These are phyloP conservation scores for Dictyostelium gargantuum DNA, from an alignment of 208 protist species.

Conservation along the genomic window DNA sequence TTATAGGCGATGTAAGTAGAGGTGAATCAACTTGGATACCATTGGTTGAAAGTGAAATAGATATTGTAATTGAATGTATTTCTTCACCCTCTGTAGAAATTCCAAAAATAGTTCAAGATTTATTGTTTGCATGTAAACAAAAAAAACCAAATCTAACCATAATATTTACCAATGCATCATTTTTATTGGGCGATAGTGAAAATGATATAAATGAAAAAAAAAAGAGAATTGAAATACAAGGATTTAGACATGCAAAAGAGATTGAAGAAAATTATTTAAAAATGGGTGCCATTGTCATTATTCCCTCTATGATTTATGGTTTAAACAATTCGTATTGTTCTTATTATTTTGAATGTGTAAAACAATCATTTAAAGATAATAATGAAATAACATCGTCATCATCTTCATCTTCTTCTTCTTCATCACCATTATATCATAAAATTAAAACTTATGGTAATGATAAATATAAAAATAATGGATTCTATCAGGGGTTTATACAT, in stretches of 20 bases:
- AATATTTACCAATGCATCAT: constrained; percentile 8
- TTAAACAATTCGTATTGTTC: background rate
- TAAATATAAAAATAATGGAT: background rate
- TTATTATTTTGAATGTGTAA: background rate
- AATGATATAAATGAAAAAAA: background rate
- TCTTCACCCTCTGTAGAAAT: background rate
- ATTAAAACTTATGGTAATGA: background rate
- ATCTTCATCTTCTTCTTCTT: no score
- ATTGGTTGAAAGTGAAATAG: background rate
- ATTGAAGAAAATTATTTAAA: background rate
- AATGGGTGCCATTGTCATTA: constrained; percentile 27
- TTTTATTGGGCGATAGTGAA: background rate
- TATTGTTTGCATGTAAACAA: background rate
- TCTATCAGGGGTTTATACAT: constrained; percentile 12
- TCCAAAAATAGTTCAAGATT: background rate
- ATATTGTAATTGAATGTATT: background rate
- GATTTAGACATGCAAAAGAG: background rate
- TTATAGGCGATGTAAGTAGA: background rate
- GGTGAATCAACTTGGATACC: background rate
- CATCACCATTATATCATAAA: no score
- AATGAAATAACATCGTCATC: background rate
- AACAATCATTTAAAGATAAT: background rate
- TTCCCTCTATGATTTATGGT: constrained; percentile 33
- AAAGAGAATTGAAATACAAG: background rate
- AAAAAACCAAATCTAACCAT: background rate